phyloP scores from a whole-genome alignment of 2,329 filamentous ascomycete species.

The Trichocomaceae sp. region DNA sequence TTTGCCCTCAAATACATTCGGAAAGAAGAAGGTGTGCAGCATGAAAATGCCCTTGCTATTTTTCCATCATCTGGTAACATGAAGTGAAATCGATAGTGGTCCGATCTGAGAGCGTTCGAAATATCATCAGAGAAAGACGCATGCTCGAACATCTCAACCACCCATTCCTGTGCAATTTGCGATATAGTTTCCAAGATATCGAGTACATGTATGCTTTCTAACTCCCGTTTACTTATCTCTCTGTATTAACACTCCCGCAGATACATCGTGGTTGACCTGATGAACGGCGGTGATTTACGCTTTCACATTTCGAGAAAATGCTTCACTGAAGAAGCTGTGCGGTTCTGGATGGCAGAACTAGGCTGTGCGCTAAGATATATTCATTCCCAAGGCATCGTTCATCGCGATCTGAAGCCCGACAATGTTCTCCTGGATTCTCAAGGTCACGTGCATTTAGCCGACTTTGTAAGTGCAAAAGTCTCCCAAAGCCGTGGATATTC shows the following conservation, averaged over 20 bases:
- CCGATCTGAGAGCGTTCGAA: conserved; percentile 92
- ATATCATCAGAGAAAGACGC: conserved; percentile 92
- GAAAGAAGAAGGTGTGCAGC: conserved; percentile 81
- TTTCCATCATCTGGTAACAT: conserved; percentile 10
- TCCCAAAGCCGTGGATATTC: background rate
- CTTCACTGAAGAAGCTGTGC: conserved; percentile 93
- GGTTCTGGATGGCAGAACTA: conserved; percentile 94
- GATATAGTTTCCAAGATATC: conserved; percentile 98
- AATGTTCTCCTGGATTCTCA: conserved; percentile 83
- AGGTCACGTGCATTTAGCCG: conserved; percentile 92
- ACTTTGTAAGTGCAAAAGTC: conserved; percentile 65
- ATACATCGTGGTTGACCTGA: conserved; percentile 92
- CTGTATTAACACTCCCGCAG: conserved; percentile 37
- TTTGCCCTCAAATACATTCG: conserved; percentile 98
- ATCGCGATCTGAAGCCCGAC: conserved; percentile 86
- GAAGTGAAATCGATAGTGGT: conserved; percentile 59
- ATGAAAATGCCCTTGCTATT: conserved; percentile 5
- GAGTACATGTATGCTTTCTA: conserved; percentile 76
- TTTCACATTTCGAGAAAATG: conserved; percentile 98
- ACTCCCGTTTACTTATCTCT: background rate
- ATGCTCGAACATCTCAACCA: conserved; percentile 99
- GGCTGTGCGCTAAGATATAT: conserved; percentile 86
- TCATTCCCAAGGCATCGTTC: conserved; percentile 78
- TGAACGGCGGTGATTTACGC: conserved; percentile 93
- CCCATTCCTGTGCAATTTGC: conserved; percentile 94